phyloP scores from a whole-genome alignment of 768 basidiomycete genomes.

The Cantharellus cinnabarinus region DNA sequence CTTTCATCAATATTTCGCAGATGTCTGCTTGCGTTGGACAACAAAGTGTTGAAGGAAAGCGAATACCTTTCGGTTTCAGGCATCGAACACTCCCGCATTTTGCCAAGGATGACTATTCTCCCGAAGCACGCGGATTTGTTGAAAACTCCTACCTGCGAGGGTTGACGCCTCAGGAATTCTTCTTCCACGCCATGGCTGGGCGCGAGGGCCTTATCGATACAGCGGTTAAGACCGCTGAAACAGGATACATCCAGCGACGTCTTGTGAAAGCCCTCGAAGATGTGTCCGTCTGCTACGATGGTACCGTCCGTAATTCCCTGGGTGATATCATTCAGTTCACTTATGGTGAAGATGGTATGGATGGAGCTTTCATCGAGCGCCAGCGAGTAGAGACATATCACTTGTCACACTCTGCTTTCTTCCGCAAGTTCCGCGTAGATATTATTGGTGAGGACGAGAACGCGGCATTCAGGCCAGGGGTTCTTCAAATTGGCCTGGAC shows the following conservation, averaged over 20 bases:
- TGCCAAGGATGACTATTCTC: conserved; percentile 95
- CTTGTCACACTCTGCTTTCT: conserved; percentile 63
- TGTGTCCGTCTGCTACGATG: conserved; percentile 93
- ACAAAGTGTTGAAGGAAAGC: conserved; percentile 93
- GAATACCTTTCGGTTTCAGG: conserved; percentile 94
- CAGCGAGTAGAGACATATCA: conserved; percentile 84
- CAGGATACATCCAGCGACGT: conserved; percentile 95
- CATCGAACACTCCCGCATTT: conserved; percentile 95
- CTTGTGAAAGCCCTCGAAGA: conserved; percentile 97
- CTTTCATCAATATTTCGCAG: conserved; percentile 99
- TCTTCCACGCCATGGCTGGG: conserved; percentile 99
- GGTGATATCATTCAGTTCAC: conserved; percentile 92
- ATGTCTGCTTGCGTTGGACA: conserved; percentile 99
- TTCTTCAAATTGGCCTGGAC: conserved; percentile 73
- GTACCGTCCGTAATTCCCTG: conserved; percentile 90
- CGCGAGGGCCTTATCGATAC: conserved; percentile 98
- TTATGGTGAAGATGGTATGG: conserved; percentile 99
- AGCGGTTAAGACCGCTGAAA: conserved; percentile 98
- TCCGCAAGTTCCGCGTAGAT: conserved; percentile 87
- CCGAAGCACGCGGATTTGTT: conserved; percentile 93
- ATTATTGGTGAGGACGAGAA: conserved; percentile 47
- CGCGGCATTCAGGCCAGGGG: conserved; percentile 59
- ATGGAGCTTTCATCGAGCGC: conserved; percentile 91
- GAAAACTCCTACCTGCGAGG: conserved; percentile 97
- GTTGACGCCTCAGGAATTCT: conserved; percentile 93